Conservation (phyloP, 2,329 filamentous ascomycete genomes). For the Botrytis pseudocinerea region DNA sequence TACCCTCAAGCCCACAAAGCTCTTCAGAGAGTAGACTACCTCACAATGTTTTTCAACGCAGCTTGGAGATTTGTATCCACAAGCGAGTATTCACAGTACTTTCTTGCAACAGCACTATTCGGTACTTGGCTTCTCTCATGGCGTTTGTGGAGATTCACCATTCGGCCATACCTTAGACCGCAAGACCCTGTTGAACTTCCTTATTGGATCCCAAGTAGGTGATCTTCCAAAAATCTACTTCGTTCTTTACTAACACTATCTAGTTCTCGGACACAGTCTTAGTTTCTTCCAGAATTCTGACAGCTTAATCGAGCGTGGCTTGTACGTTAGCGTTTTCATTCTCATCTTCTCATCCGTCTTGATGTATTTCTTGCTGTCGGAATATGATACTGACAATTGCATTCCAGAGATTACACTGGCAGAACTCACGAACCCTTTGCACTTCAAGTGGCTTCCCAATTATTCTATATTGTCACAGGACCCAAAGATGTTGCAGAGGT, state of each 20-base stretch:
- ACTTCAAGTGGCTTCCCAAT: constrained; percentile 15
- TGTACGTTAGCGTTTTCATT: not conserved
- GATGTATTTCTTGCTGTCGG: not conserved
- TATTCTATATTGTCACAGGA: constrained; percentile 12
- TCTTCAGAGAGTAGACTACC: not conserved
- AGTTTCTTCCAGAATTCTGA: constrained; percentile 18
- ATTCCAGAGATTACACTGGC: not conserved
- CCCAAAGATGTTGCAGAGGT: constrained; percentile 9
- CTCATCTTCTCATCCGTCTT: not conserved
- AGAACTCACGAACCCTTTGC: constrained; percentile 8
- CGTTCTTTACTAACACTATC: not conserved
- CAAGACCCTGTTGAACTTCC: constrained; percentile 19
- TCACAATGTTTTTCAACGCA: not conserved
- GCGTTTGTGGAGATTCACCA: constrained; percentile 20
- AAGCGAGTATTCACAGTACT: not conserved
- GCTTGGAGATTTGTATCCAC: constrained; percentile 8
- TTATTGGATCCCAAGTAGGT: constrained; percentile 24
- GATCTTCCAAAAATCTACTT: no score
- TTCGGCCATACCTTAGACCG: constrained; percentile 16
- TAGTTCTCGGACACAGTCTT: constrained; percentile 1
- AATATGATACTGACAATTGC: not conserved
- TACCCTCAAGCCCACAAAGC: not conserved
- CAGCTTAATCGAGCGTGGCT: constrained; percentile 8
- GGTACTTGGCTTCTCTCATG: constrained; percentile 12
- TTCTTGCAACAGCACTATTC: not conserved